Evolutionary conservation across 805 yeast genomes (phyloP).

Genomic region (Lachancea lanzarotensis): DNA sequence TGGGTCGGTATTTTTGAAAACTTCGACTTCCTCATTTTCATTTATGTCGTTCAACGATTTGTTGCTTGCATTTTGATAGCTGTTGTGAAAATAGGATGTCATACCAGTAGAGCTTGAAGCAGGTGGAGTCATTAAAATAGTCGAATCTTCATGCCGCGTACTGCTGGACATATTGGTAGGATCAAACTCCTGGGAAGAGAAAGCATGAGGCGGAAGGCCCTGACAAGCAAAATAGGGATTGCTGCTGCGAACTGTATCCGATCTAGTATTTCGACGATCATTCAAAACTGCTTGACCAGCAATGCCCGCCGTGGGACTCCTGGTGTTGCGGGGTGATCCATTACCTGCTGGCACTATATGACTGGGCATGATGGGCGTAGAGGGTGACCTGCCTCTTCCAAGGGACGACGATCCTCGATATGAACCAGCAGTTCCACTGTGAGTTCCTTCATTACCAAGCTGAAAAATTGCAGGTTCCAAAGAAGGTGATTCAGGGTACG

Average conservation of each 20-base stretch:
- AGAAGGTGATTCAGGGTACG: background rate
- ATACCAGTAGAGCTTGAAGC: constrained; percentile 9
- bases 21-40: constrained; percentile 29
- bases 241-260: constrained; percentile 11
- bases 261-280: constrained; percentile 3
- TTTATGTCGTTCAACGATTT: constrained; percentile 31
- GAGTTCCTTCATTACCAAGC: background rate
- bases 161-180: constrained; percentile 1
- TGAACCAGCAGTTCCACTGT: background rate
- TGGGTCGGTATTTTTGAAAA: constrained; percentile 3
- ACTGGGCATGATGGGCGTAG: constrained; percentile 21
- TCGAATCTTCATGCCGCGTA: constrained; percentile 1
- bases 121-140: constrained; percentile 10
- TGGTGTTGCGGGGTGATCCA: background rate
- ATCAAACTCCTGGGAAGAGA: constrained; percentile 16
- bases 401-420: constrained; percentile 2
- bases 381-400: constrained; percentile 20
- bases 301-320: background rate
- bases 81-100: constrained; percentile 12
- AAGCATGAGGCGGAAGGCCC: constrained; percentile 50
- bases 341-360: constrained; percentile 4
- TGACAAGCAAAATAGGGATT: constrained; percentile 53
- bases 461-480: background rate
- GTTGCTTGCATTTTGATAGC: constrained; percentile 14
- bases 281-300: background rate